Evolutionary conservation across 2,329 filamentous ascomycete species (phyloP).

Genomic region (Aspergillus caelatus): DNA sequence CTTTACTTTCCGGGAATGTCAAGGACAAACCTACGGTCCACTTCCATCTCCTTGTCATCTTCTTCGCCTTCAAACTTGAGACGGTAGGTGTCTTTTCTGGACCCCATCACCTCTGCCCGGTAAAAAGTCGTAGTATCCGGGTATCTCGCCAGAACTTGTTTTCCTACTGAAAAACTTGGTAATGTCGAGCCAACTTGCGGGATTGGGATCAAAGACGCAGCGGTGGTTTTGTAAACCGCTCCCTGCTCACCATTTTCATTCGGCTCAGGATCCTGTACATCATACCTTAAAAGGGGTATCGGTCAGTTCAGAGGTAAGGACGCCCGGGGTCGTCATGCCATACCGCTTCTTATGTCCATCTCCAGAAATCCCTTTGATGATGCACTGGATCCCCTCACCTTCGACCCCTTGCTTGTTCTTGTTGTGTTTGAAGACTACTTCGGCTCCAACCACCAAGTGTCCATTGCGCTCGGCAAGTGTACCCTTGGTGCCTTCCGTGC

Average conservation of each 20-base stretch:
- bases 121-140: constrained; percentile 86
- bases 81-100: constrained; percentile 55
- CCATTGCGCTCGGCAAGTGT: constrained; percentile 48
- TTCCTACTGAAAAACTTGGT: constrained; percentile 65
- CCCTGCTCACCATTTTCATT: constrained; percentile 68
- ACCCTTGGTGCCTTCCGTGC: constrained; percentile 45
- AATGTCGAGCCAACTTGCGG: constrained; percentile 63
- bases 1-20: constrained; percentile 62
- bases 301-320: constrained; percentile 18
- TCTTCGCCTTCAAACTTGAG: constrained; percentile 81
- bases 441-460: constrained; percentile 48
- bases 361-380: constrained; percentile 73
- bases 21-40: constrained; percentile 75
- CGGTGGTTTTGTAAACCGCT: constrained; percentile 67
- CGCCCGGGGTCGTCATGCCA: constrained; percentile 16
- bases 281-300: constrained; percentile 57
- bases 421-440: constrained; percentile 55
- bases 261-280: constrained; percentile 77
- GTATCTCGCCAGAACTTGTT: constrained; percentile 76
- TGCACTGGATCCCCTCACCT: constrained; percentile 69
- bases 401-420: constrained; percentile 55
- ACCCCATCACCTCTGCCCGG: constrained; percentile 76
- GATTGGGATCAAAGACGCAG: constrained; percentile 76
- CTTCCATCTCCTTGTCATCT: constrained; percentile 71
- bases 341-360: constrained; percentile 70